phyloP scores from a whole-genome alignment of 768 basidiomycete species.

The Coprinopsis cinerea region DNA sequence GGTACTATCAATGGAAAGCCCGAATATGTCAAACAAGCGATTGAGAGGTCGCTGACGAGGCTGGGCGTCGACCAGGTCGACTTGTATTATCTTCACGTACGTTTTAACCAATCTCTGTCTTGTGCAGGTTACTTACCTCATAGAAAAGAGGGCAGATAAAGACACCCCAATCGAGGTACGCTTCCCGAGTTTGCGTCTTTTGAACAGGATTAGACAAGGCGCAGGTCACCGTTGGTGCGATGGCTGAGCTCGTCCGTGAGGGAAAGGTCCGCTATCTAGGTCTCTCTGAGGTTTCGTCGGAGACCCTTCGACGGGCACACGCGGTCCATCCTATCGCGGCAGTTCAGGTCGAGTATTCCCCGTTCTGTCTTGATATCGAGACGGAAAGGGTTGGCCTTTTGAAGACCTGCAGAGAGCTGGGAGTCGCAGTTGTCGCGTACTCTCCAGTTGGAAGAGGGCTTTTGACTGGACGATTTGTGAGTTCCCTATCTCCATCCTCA shows the following conservation, averaged over 20 bases:
- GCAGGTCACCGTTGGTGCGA: constrained; percentile 36
- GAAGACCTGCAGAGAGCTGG: constrained; percentile 41
- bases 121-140: neutral
- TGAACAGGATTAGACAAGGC: neutral
- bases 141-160: constrained; percentile 36
- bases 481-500: no score
- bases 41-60: constrained; percentile 34
- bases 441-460: constrained; percentile 48
- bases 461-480: constrained; percentile 33
- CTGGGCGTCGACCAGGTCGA: constrained; percentile 40
- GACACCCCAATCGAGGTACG: constrained; percentile 44
- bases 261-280: constrained; percentile 47
- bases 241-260: constrained; percentile 44
- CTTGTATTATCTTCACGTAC: constrained; percentile 42
- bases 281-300: constrained; percentile 44
- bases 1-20: constrained; percentile 23
- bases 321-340: constrained; percentile 45
- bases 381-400: constrained; percentile 35
- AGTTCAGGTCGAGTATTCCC: constrained; percentile 47
- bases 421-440: constrained; percentile 45
- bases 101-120: constrained; percentile 4
- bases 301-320: constrained; percentile 43
- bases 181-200: no score
- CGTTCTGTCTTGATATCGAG: constrained; percentile 44
- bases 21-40: constrained; percentile 31